Conservation (phyloP, 768 basidiomycete species). For the Vararia minispora region DNA sequence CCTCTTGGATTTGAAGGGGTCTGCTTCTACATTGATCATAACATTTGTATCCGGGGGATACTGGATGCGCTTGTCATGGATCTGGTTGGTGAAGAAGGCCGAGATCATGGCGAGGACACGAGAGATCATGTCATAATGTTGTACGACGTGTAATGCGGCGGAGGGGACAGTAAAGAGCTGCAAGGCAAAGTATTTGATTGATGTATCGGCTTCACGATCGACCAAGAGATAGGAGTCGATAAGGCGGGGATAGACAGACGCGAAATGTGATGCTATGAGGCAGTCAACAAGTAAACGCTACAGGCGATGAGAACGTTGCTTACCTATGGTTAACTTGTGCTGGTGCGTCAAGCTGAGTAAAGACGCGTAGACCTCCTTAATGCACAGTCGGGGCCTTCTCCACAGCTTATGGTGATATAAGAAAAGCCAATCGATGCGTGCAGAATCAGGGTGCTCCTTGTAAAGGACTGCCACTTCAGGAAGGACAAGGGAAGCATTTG, state of each 20-base stretch:
- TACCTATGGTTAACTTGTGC: constrained; percentile 73
- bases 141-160: constrained; percentile 69
- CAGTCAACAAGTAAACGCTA: constrained; percentile 5
- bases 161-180: constrained; percentile 91
- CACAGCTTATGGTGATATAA: constrained; percentile 76
- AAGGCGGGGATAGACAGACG: constrained; percentile 73
- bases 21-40: constrained; percentile 67
- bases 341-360: constrained; percentile 59
- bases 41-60: constrained; percentile 21
- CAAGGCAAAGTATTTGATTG: constrained; percentile 86
- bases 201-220: constrained; percentile 91
- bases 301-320: constrained; percentile 16
- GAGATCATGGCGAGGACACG: constrained; percentile 76
- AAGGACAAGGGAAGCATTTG: constrained; percentile 33
- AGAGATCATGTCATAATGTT: constrained; percentile 59
- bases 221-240: constrained; percentile 87
- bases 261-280: constrained; percentile 65
- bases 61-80: constrained; percentile 57
- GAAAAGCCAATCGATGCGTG: constrained; percentile 64
- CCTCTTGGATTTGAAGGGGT: constrained; percentile 88
- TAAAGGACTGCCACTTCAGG: constrained; percentile 21
- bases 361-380: constrained; percentile 77
- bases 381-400: constrained; percentile 70
- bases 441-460: constrained; percentile 34
- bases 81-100: constrained; percentile 89